Evolutionary conservation across 257 asterid species (phyloP), one percentile per base, ranked within the genome.

Genomic region (Apocynum venetum): DNA sequence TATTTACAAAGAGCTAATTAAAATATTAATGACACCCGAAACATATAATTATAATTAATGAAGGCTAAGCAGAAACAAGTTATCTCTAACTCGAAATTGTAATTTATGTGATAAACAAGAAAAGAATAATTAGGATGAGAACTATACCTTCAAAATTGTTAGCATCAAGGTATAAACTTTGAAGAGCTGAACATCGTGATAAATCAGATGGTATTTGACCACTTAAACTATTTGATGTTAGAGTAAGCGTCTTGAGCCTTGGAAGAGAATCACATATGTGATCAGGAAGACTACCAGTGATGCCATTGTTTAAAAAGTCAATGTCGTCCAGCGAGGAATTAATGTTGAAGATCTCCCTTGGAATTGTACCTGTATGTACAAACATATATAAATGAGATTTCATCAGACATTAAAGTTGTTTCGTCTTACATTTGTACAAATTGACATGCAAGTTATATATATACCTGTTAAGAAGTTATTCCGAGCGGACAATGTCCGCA

Each of bases 271-370:
- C 41, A 53, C 88, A 82, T 71, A 82, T 82, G 48, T 76, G 25
- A 6, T 10, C 46, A 41, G 82, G 85, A 74, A 84, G 69, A 49
- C 40, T 56, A 51, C 84, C 85, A 15, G 79, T 57, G 4, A 84
- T 76, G 12, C 44, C 52, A 52, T 82, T 85, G 35, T 40, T 6
- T 20, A 69, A 38, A 5, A 84, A 68, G 43, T 63, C 79, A n/a
- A 79, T 61, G 12, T 3, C 14, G 76, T 83, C 80, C 73, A 86
- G 49, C 0, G 80, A 73, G 44, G 84, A 83, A 12, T 25, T 25
- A 25, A 83, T 79, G 53, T 79, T 78, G 73, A 78, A 78, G 15
- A 83, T 35, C 79, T 56, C 78, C 10, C 59, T 43, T 20, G 86
- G 82, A 49, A 83, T 76, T 51, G 13, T 3, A 51, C 55, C 55